Conservation (phyloP, 306 rosid species). For the Benincasa hispida region DNA sequence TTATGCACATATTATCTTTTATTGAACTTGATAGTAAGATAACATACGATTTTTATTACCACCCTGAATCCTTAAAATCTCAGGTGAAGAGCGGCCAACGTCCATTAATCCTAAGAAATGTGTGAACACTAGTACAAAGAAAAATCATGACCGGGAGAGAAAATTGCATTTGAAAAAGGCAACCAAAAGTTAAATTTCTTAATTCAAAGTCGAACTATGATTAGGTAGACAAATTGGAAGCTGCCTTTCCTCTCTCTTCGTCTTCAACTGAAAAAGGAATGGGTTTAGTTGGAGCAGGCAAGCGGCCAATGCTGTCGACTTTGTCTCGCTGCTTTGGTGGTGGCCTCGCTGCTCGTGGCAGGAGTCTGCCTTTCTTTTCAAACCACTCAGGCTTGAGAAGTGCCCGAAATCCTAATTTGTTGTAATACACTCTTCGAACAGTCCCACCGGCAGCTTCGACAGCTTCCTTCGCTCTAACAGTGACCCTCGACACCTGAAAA, state of each 20-base stretch:
- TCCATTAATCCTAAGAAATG: neutral
- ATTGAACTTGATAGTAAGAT: neutral
- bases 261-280: slow-evolving; percentile 57
- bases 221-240: slow-evolving; percentile 19
- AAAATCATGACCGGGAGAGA: neutral
- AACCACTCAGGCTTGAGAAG: slow-evolving; percentile 86
- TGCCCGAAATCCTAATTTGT: slow-evolving; percentile 72
- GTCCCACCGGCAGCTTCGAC: slow-evolving; percentile 93
- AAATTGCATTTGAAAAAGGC: neutral
- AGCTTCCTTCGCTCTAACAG: slow-evolving; percentile 79
- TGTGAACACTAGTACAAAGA: neutral
- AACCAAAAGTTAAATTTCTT: neutral
- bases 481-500: slow-evolving; percentile 77
- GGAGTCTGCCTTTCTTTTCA: slow-evolving; percentile 83
- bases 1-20: neutral
- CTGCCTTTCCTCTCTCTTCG: slow-evolving; percentile 23
- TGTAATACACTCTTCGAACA: slow-evolving; percentile 79
- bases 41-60: neutral
- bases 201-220: neutral
- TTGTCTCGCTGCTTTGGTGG: slow-evolving; percentile 80
- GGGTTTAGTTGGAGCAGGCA: slow-evolving; percentile 87
- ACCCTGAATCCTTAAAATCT: neutral
- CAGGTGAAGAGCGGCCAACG: neutral
- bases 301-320: slow-evolving; percentile 83
- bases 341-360: slow-evolving; percentile 93